Base-by-base conservation (phyloP, 129 eudicot genomes). In the Escallonia herrerae region DNA sequence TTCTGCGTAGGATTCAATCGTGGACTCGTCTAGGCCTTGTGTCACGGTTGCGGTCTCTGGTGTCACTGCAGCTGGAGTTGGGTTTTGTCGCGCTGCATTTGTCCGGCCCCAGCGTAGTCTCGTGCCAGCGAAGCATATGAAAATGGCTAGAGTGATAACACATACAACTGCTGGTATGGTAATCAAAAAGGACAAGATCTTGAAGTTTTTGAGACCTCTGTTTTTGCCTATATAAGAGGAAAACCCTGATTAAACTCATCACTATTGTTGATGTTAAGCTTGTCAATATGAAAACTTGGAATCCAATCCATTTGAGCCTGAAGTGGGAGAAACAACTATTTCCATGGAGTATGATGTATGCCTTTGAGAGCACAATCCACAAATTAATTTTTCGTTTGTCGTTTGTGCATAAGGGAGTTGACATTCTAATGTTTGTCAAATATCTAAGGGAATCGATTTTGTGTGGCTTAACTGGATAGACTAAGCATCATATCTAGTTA, bases 1-100 rank as follows among this genome's bases (percentile, higher is more conserved):
- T 67, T 83, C 83, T 5, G 83, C 70, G 81, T 83, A 90, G 2
- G 95, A 81, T 62, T 83, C 91, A 15, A 90, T 90, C 42, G 86
- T 86, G 67, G 79, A 55, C 9, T 72, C 81, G 50, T 90, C 95
- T 0, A 90, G 87, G 49, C 97, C 95, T 15, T 51, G 41, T 4
- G 58, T 41, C 3, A 6, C 44, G 7, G 72, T 5, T 15, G 47
- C 44, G 57, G 73, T 51, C 58, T 74, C 83, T 53, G 81, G 83
- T 33, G 72, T 38, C 40, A 71, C 68, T 14, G 80, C 44, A 4
- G 72, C 66, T 40, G 65, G 15, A 37, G 72, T 40, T 4, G 3
- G 4, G 52, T 54, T 64, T 56, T 55, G 82, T n/a, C 50, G 9
- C 42, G 63, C 48, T 4, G 40, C 4, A 44, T 46, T 44, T 45